phyloP scores from a whole-genome alignment of 257 asterid species.

The Rehmannia glutinosa region DNA sequence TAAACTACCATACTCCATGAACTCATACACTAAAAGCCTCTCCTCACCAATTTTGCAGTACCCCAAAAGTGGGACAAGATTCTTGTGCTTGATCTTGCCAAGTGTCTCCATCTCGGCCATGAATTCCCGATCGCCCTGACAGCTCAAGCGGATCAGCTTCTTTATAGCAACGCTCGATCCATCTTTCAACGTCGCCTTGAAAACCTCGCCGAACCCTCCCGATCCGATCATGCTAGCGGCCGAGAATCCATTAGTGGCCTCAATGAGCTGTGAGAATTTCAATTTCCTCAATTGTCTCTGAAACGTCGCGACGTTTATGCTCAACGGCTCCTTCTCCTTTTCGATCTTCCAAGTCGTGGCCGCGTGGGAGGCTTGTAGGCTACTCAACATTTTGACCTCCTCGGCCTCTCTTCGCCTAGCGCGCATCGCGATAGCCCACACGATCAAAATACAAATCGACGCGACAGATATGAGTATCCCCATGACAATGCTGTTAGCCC shows the following conservation, averaged over 20 bases:
- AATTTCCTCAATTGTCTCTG: constrained; percentile 77
- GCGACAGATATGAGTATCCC: constrained; percentile 80
- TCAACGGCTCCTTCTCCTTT: constrained; percentile 95
- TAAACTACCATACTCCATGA: constrained; percentile 76
- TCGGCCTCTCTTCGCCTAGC: constrained; percentile 64
- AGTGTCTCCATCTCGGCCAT: constrained; percentile 98
- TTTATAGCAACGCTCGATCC: constrained; percentile 91
- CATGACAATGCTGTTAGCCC: constrained; percentile 84
- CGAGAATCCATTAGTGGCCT: constrained; percentile 90
- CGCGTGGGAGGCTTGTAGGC: constrained; percentile 57
- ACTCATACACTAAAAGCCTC: constrained; percentile 78
- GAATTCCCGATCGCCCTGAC: constrained; percentile 91
- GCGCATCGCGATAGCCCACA: constrained; percentile 82
- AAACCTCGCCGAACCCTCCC: constrained; percentile 94
- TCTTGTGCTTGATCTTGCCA: constrained; percentile 85
- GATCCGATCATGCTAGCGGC: constrained; percentile 84
- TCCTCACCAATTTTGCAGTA: constrained; percentile 94
- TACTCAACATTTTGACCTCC: constrained; percentile 69
- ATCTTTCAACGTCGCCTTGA: constrained; percentile 81
- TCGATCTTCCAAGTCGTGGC: constrained; percentile 94
- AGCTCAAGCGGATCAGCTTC: constrained; percentile 72
- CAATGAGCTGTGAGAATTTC: constrained; percentile 80
- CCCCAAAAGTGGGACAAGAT: constrained; percentile 78
- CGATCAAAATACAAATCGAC: constrained; percentile 57
- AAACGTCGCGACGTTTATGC: constrained; percentile 92